Percentiles rank a stretch among this genome's conserved stretches.
These are phyloP conservation scores for Aristolochia fimbriata DNA, from an alignment of 164 flowering plant species.

Conservation along the genomic window DNA sequence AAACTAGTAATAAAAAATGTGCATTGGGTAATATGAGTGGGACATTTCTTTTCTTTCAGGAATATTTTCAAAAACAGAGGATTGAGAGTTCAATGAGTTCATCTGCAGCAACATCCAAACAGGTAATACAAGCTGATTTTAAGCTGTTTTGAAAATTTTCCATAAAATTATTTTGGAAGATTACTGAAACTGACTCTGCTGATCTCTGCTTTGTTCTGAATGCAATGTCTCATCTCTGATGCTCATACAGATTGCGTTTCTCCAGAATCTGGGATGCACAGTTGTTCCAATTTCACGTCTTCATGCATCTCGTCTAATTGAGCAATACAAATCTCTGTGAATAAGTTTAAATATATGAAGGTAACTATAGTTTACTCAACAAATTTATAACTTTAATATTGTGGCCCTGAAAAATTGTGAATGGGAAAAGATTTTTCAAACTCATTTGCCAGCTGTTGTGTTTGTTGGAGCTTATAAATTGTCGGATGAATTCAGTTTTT, in stretches of 20 bases:
- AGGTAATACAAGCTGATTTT: slow-evolving; percentile 34
- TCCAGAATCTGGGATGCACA: slow-evolving; percentile 82
- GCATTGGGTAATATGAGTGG: too few relatives aligned
- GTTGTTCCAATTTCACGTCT: slow-evolving; percentile 76
- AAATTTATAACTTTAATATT: too few relatives aligned
- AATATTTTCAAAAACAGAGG: slow-evolving; percentile 76
- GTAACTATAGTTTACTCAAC: not conserved
- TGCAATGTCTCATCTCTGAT: not conserved
- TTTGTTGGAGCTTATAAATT: too few relatives aligned
- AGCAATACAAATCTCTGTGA: slow-evolving; percentile 82
- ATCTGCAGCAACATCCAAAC: slow-evolving; percentile 74
- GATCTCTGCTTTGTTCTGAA: not conserved
- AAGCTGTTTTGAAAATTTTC: not conserved
- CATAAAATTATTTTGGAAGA: too few relatives aligned
- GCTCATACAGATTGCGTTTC: slow-evolving; percentile 48
- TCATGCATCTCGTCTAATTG: slow-evolving; percentile 87
- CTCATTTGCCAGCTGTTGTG: too few relatives aligned
- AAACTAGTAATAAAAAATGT: too few relatives aligned
- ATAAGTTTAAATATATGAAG: not conserved
- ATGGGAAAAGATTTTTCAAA: too few relatives aligned
- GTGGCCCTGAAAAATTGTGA: too few relatives aligned
- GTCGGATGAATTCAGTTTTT: too few relatives aligned
- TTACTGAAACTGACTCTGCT: not conserved
- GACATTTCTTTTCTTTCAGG: slow-evolving; percentile 31
- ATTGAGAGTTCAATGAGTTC: slow-evolving; percentile 88